Evolutionary conservation across 2,329 filamentous ascomycete genomes (phyloP).

Genomic region (Cladosporium sphaerospermum): DNA sequence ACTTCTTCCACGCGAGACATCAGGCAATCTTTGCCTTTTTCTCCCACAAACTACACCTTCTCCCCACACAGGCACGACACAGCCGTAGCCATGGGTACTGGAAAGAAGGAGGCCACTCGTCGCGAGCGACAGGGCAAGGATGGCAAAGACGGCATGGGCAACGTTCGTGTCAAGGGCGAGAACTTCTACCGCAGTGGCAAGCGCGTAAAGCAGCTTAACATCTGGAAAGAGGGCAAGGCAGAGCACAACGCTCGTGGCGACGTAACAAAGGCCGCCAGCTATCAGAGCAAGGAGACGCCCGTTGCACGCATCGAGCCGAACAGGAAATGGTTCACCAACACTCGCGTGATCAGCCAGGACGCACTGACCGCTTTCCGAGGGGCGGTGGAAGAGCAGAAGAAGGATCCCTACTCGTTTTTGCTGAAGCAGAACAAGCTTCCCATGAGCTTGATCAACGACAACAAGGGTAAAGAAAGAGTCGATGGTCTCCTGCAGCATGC

Average conservation of each 20-base stretch:
- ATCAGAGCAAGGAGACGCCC: constrained; percentile 75
- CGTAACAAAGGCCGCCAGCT: constrained; percentile 76
- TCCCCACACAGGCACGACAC: constrained; percentile 6
- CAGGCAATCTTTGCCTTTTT: constrained; percentile 11
- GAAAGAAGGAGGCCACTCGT: constrained; percentile 84
- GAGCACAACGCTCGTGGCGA: constrained; percentile 76
- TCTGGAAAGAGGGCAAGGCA: constrained; percentile 81
- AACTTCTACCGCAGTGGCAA: constrained; percentile 92
- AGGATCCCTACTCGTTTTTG: constrained; percentile 89
- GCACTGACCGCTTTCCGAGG: constrained; percentile 80
- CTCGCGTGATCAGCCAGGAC: constrained; percentile 82
- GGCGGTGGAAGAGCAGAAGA: constrained; percentile 83
- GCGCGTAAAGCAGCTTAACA: constrained; percentile 81
- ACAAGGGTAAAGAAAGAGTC: constrained; percentile 51
- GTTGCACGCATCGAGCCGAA: constrained; percentile 89
- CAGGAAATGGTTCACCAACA: constrained; percentile 97
- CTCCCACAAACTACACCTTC: neutral
- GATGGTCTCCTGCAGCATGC: constrained; percentile 88
- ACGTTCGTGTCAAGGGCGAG: constrained; percentile 91
- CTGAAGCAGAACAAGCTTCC: constrained; percentile 95
- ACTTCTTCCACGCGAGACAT: neutral
- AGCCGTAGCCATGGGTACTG: constrained; percentile 64
- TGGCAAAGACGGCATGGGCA: constrained; percentile 72
- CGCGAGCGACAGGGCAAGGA: constrained; percentile 79
- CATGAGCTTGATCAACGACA: constrained; percentile 86